Percentiles rank a stretch among this genome's conserved stretches.
These are phyloP conservation scores for Baorangia bicolor DNA, from an alignment of 768 basidiomycete genomes.

Conservation along the genomic window DNA sequence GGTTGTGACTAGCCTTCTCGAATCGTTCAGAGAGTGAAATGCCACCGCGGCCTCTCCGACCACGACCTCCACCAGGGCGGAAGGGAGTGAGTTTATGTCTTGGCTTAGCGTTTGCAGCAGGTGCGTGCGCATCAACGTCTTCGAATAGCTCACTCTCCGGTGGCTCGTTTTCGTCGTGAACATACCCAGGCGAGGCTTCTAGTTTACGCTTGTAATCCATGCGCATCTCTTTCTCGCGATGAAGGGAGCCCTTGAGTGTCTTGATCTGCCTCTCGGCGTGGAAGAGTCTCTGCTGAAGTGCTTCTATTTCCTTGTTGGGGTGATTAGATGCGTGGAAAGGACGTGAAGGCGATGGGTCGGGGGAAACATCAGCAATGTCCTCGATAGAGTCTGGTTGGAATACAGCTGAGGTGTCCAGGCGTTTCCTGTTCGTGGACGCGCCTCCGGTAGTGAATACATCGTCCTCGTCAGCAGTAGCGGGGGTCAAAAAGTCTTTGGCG, in stretches of 20 bases:
- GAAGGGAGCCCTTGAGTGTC: conserved; percentile 75
- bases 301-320: conserved; percentile 78
- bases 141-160: conserved; percentile 45
- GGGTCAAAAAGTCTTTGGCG: conserved; percentile 52
- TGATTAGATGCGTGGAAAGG: conserved; percentile 72
- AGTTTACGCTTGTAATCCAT: conserved; percentile 63
- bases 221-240: conserved; percentile 80
- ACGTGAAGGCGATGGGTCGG: conserved; percentile 59
- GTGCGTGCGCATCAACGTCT: conserved; percentile 41
- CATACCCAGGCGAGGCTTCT: conserved; percentile 39
- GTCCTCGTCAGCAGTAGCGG: conserved; percentile 51
- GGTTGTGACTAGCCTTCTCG: conserved; percentile 54
- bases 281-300: conserved; percentile 74
- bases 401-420: conserved; percentile 49
- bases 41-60: conserved; percentile 53
- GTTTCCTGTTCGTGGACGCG: conserved; percentile 60
- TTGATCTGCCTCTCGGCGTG: conserved; percentile 85
- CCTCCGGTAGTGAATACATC: conserved; percentile 68
- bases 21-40: conserved; percentile 60
- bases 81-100: conserved; percentile 52
- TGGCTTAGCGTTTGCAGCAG: conserved; percentile 34
- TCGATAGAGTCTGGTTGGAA: conserved; percentile 48
- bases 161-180: conserved; percentile 38
- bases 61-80: conserved; percentile 45
- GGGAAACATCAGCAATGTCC: conserved; percentile 51